These are phyloP conservation scores for Sporisorium graminicola DNA, from an alignment of 1,284 basidiomycete genomes.

Conservation along the genomic window DNA sequence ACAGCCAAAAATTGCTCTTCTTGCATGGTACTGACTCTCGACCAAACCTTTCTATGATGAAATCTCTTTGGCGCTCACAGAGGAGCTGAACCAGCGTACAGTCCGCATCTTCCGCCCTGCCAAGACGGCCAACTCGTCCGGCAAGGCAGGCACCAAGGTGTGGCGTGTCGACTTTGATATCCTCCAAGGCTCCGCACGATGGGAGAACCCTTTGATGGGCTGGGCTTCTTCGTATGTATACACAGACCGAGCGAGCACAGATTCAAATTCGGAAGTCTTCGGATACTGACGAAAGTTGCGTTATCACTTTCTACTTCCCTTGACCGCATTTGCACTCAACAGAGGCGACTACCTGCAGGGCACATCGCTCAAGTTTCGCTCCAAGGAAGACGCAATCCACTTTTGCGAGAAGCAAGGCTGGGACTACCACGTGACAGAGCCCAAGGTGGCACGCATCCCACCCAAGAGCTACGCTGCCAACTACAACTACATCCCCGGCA, in stretches of 20 bases:
- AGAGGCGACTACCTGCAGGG: slow-evolving; percentile 99
- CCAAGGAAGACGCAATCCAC: slow-evolving; percentile 91
- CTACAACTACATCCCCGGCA: slow-evolving; percentile 84
- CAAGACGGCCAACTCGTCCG: slow-evolving; percentile 95
- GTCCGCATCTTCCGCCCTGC: slow-evolving; percentile 95
- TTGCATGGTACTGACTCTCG: background rate
- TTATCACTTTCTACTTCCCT: background rate
- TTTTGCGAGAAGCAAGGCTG: slow-evolving; percentile 75
- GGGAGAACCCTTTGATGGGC: slow-evolving; percentile 99
- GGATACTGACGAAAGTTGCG: background rate
- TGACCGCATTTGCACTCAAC: slow-evolving; percentile 2
- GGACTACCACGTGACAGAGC: slow-evolving; percentile 71
- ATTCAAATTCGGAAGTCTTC: too few species aligned
- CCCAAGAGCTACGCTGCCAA: slow-evolving; percentile 85
- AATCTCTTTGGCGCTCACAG: slow-evolving; percentile 72
- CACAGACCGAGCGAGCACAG: background rate
- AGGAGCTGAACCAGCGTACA: slow-evolving; percentile 83
- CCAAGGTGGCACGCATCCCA: slow-evolving; percentile 70
- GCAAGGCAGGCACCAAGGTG: slow-evolving; percentile 82
- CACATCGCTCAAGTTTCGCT: slow-evolving; percentile 85
- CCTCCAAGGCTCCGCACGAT: slow-evolving; percentile 86
- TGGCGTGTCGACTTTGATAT: slow-evolving; percentile 98
- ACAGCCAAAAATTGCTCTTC: background rate
- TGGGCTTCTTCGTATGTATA: slow-evolving; percentile 76
- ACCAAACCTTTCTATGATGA: background rate